phyloP scores from a whole-genome alignment of 345 rosid genomes.

The Syzygium oleosum region DNA sequence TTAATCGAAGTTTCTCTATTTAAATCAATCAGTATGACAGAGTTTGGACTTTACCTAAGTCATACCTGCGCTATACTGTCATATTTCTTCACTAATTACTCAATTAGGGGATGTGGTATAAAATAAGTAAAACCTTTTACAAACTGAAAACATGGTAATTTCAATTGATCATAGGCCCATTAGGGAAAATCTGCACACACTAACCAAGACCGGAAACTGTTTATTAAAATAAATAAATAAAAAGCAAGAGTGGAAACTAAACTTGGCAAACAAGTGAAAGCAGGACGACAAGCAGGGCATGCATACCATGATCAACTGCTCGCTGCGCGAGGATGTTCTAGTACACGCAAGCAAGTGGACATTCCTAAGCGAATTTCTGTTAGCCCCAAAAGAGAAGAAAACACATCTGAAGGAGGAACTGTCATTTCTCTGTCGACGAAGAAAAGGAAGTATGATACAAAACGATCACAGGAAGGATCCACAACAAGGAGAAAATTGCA shows the following conservation, averaged over 20 bases:
- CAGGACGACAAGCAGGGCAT: not conserved
- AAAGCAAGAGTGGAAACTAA: no score
- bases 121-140: not conserved
- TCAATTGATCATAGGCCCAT: not conserved
- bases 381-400: not conserved
- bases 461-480: slow-evolving; percentile 26
- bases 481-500: slow-evolving; percentile 7
- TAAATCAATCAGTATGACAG: not conserved
- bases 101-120: not conserved
- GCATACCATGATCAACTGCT: not conserved
- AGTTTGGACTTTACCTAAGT: not conserved
- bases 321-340: slow-evolving; percentile 26
- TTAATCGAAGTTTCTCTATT: not conserved
- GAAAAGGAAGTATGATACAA: slow-evolving; percentile 49
- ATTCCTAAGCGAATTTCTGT: slow-evolving; percentile 18
- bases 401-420: slow-evolving; percentile 15
- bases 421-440: slow-evolving; percentile 19
- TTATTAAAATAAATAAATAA: no score
- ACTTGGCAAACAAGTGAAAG: no score
- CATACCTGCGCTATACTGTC: not conserved
- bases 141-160: not conserved
- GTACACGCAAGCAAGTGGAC: slow-evolving; percentile 1
- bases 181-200: not conserved
- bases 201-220: no score
- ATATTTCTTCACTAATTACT: not conserved